These are phyloP conservation scores for Ampelocalamus luodianensis DNA, from an alignment of 176 grass and related monocot species.

Conservation along the genomic window DNA sequence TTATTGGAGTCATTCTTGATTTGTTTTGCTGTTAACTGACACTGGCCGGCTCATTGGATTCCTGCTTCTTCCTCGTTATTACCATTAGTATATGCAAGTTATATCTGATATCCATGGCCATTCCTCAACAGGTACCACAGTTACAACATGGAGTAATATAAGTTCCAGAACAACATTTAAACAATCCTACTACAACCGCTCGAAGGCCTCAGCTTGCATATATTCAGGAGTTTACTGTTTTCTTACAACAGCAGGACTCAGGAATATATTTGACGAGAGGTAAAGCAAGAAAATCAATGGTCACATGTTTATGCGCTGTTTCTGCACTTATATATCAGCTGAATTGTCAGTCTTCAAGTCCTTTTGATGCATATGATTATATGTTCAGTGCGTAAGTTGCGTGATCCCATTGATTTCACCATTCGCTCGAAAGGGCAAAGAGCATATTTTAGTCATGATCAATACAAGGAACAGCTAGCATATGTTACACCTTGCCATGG, in stretches of 20 bases:
- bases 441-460: background rate
- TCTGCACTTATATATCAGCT: background rate
- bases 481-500: background rate
- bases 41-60: conserved; percentile 38
- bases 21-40: background rate
- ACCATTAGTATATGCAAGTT: too few relatives aligned
- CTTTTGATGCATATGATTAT: background rate
- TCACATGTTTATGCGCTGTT: background rate
- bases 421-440: background rate
- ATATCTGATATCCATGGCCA: background rate
- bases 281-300: background rate
- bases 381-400: background rate
- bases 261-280: background rate
- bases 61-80: background rate
- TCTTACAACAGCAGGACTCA: background rate
- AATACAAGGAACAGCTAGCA: background rate
- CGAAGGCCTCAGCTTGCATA: background rate
- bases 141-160: background rate
- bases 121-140: background rate
- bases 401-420: background rate
- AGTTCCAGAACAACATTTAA: conserved; percentile 21
- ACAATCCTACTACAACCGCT: background rate
- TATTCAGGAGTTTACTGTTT: background rate
- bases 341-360: background rate
- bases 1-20: conserved; percentile 48